A percentile compares a stretch with the other conserved stretches of the same genome.
Evolutionary conservation across 345 rosid genomes (phyloP).

Genomic region (Syzygium oleosum): DNA sequence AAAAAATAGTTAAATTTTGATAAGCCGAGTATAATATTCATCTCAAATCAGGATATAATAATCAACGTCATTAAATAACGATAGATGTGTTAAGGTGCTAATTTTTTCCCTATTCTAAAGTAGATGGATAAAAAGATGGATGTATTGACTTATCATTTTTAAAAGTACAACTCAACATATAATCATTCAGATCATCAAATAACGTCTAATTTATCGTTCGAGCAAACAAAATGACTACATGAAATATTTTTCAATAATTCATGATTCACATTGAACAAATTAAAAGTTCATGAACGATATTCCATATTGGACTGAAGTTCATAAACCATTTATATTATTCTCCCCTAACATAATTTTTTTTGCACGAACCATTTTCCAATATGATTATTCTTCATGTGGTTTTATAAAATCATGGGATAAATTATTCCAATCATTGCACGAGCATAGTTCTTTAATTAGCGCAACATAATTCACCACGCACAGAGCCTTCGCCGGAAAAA

Average conservation of each 20-base stretch:
- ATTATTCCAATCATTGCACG: neutral
- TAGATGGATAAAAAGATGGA: neutral
- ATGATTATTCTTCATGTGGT: neutral
- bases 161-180: too few species aligned
- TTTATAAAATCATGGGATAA: neutral
- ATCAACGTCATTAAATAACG: too few species aligned
- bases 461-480: neutral
- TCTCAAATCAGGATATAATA: neutral
- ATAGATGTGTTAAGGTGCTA: too few species aligned
- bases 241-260: too few species aligned
- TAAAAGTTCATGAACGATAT: accelerated
- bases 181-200: too few species aligned
- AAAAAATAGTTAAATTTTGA: neutral
- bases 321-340: accelerated
- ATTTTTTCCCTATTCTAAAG: neutral
- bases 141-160: accelerated
- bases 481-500: neutral
- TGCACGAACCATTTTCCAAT: neutral
- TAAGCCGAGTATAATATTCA: too few species aligned
- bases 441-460: neutral
- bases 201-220: too few species aligned
- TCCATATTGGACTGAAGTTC: accelerated
- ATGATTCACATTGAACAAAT: accelerated
- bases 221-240: too few species aligned
- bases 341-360: accelerated